Base-by-base conservation (phyloP, 306 rosid genomes). In the Quercus ilex region DNA sequence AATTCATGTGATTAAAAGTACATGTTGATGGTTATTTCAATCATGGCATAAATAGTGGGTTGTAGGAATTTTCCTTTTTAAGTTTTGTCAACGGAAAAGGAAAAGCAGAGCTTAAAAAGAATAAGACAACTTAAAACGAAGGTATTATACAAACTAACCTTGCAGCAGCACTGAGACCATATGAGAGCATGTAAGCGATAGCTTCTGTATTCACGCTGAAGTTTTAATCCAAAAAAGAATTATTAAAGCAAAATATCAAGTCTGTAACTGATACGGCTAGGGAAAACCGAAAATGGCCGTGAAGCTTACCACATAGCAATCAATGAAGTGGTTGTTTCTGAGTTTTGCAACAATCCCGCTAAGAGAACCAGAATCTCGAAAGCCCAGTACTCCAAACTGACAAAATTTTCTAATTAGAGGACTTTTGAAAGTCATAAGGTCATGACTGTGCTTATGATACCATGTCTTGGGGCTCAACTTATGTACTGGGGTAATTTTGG, bases 381-480 rank as follows among this genome's bases (percentile, higher is more conserved):
- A 51, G 95, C 98, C 97, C 97, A 92, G 57, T 86, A 87, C 89
- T 92, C 98, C 93, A 92, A 90, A 83, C 98, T 92, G 65, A 80
- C 84, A 89, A 64, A 8, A 80, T 17, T 69, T 17, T 67, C 14
- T 14, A 71, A 64, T 74, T 3, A 67, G 71, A 33, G 43, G 51
- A 33, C 51, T 18, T 19, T 12, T 46, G 5, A 20, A 79, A 67
- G 60, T 75, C 30, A 53, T 74, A 26, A 30, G 69, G 20, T 9
- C 57, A 69, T 30, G 59, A 13, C 23, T 3, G 15, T 46, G 5
- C 35, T 25, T 58, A 23, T 46, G 15, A 46, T 46, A 46, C 1
- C 52, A 46, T 46, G 13, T 11, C 52, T 46, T 46, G 3, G 52
- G 52, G 52, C 4, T 46, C 14, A 46, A 11, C 4, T 46, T 11